A percentile compares a stretch with the other conserved stretches of the same genome.
These are phyloP conservation scores for Lentinula aciculospora DNA, from an alignment of 768 basidiomycete genomes.

Conservation along the genomic window DNA sequence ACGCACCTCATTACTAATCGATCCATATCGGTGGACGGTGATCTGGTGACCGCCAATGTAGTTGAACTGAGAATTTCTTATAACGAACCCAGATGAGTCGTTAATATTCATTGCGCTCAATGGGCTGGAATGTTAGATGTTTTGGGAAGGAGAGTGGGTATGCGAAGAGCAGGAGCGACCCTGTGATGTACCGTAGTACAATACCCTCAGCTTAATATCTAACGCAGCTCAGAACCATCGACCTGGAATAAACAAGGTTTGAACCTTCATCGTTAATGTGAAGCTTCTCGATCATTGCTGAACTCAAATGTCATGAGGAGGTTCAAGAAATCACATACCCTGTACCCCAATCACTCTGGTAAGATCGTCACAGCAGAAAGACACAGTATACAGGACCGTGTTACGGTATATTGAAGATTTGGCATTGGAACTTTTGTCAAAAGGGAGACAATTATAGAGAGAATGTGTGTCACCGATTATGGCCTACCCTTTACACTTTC, in stretches of 20 bases:
- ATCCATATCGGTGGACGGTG: neutral
- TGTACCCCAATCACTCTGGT: neutral
- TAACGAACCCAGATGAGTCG: neutral
- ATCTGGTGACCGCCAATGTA: neutral
- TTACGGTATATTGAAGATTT: too few species aligned
- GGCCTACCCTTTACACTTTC: too few species aligned
- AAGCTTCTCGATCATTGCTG: neutral
- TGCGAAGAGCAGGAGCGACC: too few species aligned
- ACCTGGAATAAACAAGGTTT: neutral
- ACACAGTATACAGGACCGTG: too few species aligned
- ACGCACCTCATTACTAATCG: neutral
- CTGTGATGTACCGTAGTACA: too few species aligned
- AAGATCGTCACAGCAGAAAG: neutral
- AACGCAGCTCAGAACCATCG: neutral
- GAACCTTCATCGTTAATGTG: neutral
- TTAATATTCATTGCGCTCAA: neutral
- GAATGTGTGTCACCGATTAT: too few species aligned
- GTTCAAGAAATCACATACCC: neutral
- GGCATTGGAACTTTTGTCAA: too few species aligned
- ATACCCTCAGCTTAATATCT: too few species aligned
- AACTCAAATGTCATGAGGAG: neutral
- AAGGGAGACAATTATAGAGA: too few species aligned
- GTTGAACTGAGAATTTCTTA: neutral
- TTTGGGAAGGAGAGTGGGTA: too few species aligned
- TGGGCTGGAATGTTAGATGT: too few species aligned